phyloP scores from a whole-genome alignment of 176 grass and related monocot species.

The Ampelocalamus luodianensis region DNA sequence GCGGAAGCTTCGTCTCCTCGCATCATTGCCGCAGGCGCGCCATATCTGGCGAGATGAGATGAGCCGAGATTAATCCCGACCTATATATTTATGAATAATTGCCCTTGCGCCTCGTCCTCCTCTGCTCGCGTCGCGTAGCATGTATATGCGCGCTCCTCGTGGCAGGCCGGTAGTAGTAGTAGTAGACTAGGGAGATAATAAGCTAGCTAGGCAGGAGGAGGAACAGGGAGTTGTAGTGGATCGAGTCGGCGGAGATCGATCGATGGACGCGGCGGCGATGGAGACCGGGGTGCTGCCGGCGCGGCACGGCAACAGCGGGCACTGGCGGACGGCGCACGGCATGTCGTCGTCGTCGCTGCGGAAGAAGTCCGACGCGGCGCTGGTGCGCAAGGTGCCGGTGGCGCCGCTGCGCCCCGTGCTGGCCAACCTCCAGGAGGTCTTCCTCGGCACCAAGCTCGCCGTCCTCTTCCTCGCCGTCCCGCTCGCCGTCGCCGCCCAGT shows the following conservation, averaged over 20 bases:
- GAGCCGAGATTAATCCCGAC: neutral
- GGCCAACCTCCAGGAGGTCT: slow-evolving; percentile 82
- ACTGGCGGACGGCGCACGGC: slow-evolving; percentile 73
- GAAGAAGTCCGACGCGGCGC: slow-evolving; percentile 69
- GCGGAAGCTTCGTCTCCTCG: neutral
- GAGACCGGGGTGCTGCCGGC: slow-evolving; percentile 32
- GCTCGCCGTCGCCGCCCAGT: slow-evolving; percentile 68
- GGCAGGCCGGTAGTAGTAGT: neutral
- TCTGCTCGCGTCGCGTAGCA: neutral
- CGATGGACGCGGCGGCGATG: slow-evolving; percentile 17
- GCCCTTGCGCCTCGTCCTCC: too few species aligned
- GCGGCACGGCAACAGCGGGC: slow-evolving; percentile 40
- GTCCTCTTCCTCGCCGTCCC: slow-evolving; percentile 77
- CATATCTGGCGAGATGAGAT: neutral
- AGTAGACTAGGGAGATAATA: too few species aligned
- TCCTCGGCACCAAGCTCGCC: slow-evolving; percentile 91
- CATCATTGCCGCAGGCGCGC: neutral
- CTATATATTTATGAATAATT: too few species aligned
- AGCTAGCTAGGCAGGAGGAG: neutral
- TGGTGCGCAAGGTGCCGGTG: slow-evolving; percentile 74
- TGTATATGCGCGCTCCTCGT: neutral
- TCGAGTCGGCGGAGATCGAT: neutral
- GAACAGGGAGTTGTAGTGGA: neutral
- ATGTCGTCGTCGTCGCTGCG: slow-evolving; percentile 84
- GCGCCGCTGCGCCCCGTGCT: slow-evolving; percentile 50